Percentiles rank a stretch among this genome's conserved stretches.
These are phyloP conservation scores for Volvariella volvacea DNA, from an alignment of 1,284 basidiomycete species.

Conservation along the genomic window DNA sequence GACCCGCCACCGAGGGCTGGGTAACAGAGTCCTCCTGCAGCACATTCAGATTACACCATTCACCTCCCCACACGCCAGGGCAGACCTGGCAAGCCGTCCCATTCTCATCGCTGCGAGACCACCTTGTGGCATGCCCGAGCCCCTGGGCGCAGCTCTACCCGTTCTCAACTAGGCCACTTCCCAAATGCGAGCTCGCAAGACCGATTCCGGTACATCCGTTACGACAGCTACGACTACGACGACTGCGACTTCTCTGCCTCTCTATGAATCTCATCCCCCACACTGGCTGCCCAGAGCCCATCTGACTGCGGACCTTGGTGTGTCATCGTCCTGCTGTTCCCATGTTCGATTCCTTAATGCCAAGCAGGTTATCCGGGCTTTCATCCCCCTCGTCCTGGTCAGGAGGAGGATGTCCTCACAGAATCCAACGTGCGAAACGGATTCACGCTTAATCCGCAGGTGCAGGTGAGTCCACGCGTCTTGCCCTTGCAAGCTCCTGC, in stretches of 20 bases:
- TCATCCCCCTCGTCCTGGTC: constrained; percentile 75
- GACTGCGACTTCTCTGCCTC: constrained; percentile 26
- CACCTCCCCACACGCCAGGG: too few relatives aligned
- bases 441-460: constrained; percentile 51
- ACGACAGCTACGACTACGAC: too few relatives aligned
- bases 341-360: constrained; percentile 7
- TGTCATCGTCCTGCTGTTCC: constrained; percentile 10
- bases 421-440: constrained; percentile 78
- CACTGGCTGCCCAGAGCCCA: constrained; percentile 66
- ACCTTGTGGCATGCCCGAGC: too few relatives aligned
- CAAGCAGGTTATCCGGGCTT: constrained; percentile 77
- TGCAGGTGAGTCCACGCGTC: constrained; percentile 43
- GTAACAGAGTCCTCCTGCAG: too few relatives aligned
- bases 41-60: too few relatives aligned
- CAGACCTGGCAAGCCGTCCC: too few relatives aligned
- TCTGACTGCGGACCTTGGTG: constrained; percentile 61
- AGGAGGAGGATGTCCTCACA: constrained; percentile 82
- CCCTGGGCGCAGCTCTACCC: neutral
- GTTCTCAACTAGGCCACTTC: neutral
- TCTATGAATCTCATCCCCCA: constrained; percentile 66
- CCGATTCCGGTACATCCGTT: too few relatives aligned
- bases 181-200: too few relatives aligned
- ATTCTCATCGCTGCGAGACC: too few relatives aligned
- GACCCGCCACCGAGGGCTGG: too few relatives aligned
- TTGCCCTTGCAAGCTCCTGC: constrained; percentile 3